Base-by-base conservation (phyloP, 768 basidiomycete genomes). In the Pleurotus salmoneostramineus region DNA sequence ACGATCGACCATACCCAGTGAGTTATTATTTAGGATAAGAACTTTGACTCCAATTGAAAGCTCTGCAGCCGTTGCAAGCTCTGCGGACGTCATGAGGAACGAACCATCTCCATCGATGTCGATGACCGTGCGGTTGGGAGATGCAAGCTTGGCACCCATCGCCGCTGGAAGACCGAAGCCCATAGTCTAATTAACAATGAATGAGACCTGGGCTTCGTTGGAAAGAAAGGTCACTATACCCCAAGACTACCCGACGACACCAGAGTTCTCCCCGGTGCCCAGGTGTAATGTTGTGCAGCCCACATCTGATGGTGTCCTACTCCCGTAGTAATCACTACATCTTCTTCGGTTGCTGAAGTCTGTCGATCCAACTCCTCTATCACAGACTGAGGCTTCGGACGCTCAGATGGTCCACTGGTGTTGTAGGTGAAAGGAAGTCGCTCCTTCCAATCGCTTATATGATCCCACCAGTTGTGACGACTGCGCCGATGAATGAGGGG, bases 291-390 rank as follows among this genome's bases (percentile, higher is more conserved):
- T 71, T 99, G 97, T 44, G 92, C 93, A 2, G 96, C 96, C 95
- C 94, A 98, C 97, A 98, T 98, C 74, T 99, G 96, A 75, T 98
- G 97, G 71, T 99, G 97, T 6, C 97, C 97, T 21, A 99, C 97
- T 63, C 97, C 97, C 14, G 97, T 99, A 11, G 93, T 74, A 54
- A 99, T 73, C 66, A 98, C 74, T 37, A 97, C 82, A 27, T 98
- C 85, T 3, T 27, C 21, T 57, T 92, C 89, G 71, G 76, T 82
- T 59, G 89, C 79, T 50, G 76, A 76, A n/a, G 84, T 85, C 76
- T 93, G 91, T 55, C 68, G 77, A 66, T 98, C 88, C 43, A 99
- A 79, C 74, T 95, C 95, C 74, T 94, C 89, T 37, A 99, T 85
- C 56, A 98, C 93, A 72, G 95, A 93, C 73, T 99, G 97, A 0